These are phyloP conservation scores for Macrocybe sp. DNA, from an alignment of 1,284 basidiomycete species.

Conservation along the genomic window DNA sequence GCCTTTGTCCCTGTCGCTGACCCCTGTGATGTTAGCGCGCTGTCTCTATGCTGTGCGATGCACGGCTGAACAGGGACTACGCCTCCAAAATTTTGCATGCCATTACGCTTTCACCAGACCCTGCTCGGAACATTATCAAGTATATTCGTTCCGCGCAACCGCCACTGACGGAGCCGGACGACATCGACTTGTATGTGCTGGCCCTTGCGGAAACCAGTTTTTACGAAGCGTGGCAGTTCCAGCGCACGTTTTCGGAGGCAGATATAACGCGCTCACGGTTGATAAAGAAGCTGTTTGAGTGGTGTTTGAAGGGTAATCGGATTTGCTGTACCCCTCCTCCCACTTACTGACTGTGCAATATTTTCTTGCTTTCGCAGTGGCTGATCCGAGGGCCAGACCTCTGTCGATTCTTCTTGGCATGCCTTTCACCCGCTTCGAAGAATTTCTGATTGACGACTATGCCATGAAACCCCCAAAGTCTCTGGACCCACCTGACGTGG, in stretches of 20 bases:
- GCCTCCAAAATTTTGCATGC: conserved; percentile 70
- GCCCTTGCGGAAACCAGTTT: conserved; percentile 62
- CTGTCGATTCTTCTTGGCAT: conserved; percentile 57
- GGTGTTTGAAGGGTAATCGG: conserved; percentile 31
- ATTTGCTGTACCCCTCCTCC: conserved; percentile 51
- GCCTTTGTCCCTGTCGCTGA: background rate
- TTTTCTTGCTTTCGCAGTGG: conserved; percentile 27
- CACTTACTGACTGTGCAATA: background rate
- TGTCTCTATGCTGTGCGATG: conserved; percentile 64
- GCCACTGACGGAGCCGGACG: conserved; percentile 55
- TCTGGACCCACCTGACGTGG: conserved; percentile 43
- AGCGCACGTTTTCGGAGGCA: conserved; percentile 59
- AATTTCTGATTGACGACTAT: conserved; percentile 48
- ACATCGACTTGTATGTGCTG: conserved; percentile 61
- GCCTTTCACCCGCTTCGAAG: conserved; percentile 61
- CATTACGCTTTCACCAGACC: conserved; percentile 47
- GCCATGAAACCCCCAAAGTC: conserved; percentile 52
- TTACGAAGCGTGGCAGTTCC: conserved; percentile 68
- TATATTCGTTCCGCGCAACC: conserved; percentile 71
- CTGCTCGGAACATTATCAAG: conserved; percentile 52
- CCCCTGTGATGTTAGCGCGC: conserved; percentile 41
- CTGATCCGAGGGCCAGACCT: conserved; percentile 50
- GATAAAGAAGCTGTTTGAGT: conserved; percentile 57
- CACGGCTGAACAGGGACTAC: conserved; percentile 68
- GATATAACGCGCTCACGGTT: conserved; percentile 47